Evolutionary conservation across 2,329 filamentous ascomycete species (phyloP), one percentile per base, ranked within the genome.

Genomic region (Aspergillus viridinutans): DNA sequence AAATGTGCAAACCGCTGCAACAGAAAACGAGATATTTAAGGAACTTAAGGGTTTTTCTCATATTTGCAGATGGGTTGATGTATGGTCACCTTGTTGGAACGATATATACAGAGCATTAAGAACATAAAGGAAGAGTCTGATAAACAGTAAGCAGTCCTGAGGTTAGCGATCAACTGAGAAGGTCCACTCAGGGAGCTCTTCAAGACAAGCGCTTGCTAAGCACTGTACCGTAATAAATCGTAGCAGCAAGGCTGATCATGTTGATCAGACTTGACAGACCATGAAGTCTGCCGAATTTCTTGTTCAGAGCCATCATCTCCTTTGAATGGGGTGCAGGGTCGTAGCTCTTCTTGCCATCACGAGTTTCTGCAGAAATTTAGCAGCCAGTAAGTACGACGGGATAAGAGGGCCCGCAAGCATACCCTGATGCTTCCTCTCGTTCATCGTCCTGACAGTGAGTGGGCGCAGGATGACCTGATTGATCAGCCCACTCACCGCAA

Each of bases 311-410:
- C 64, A 85, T 74, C 92, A 97, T 97, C 77, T 93, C 90, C 64
- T 87, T 81, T 4, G 89, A 94, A 68, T 96, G 90, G 42, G 91
- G 90, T 1, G 86, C 83, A 53, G 84, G 78, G 62, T 96, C 91
- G 68, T 89, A 90, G 74, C 87, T 90, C 71, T 89, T 90, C 82
- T 96, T 97, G 54, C 91, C 91, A 71, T 97, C 93, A 67, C 88
- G 86, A 60, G 88, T 91, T 80, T 93, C 92, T 82, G 43, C 4
- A 17, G 49, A 49, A n/a, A 2, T 32, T 47, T 47, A 47, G 43
- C 23, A 26, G 17, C 25, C 7, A 53, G 25, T 25, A 25, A 50
- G 26, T 21, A 7, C 7, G n/a, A 54, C 3, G 5, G 14, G 32
- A 25, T 32, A 23, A 43, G n/a, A 56, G 10, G 6, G 38, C 21